A percentile compares a stretch with the other conserved stretches of the same genome.
Evolutionary conservation across 768 basidiomycete genomes (phyloP).

Genomic region (Hericium coralloides): DNA sequence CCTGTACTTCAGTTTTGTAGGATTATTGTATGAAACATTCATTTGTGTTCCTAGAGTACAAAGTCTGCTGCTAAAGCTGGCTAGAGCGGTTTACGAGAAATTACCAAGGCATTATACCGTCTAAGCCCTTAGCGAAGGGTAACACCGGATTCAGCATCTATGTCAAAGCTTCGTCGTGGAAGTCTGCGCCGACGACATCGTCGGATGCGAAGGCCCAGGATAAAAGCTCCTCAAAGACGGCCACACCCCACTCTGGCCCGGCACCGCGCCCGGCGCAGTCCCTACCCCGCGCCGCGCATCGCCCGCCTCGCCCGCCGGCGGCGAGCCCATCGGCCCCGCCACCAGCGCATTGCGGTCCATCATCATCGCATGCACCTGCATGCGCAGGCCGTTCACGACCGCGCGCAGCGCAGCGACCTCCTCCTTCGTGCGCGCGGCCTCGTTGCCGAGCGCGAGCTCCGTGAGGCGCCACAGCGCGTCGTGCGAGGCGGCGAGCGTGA

Average conservation of each 20-base stretch:
- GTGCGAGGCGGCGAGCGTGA: conserved; percentile 3
- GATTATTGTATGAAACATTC: too few species aligned
- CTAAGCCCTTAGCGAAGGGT: neutral
- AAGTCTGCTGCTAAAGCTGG: too few species aligned
- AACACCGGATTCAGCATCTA: neutral
- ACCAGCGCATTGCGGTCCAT: conserved; percentile 11
- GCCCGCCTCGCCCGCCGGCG: neutral
- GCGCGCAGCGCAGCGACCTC: conserved; percentile 13
- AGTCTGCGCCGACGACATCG: neutral
- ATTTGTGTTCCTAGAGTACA: too few species aligned
- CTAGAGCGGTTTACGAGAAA: too few species aligned
- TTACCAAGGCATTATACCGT: neutral
- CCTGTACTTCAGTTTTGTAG: too few species aligned
- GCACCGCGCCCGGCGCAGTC: neutral
- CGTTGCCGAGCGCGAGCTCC: conserved; percentile 4
- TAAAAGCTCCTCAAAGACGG: neutral
- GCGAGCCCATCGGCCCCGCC: too few species aligned
- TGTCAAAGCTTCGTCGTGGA: neutral
- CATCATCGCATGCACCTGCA: conserved; percentile 13
- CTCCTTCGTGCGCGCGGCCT: conserved; percentile 4
- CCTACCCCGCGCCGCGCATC: neutral
- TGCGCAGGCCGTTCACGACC: conserved; percentile 11
- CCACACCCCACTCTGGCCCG: neutral
- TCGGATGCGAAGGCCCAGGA: neutral
- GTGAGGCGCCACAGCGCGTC: conserved; percentile 12